Conservation (phyloP, 2,329 filamentous ascomycete species). For the Triangularia setosa region DNA sequence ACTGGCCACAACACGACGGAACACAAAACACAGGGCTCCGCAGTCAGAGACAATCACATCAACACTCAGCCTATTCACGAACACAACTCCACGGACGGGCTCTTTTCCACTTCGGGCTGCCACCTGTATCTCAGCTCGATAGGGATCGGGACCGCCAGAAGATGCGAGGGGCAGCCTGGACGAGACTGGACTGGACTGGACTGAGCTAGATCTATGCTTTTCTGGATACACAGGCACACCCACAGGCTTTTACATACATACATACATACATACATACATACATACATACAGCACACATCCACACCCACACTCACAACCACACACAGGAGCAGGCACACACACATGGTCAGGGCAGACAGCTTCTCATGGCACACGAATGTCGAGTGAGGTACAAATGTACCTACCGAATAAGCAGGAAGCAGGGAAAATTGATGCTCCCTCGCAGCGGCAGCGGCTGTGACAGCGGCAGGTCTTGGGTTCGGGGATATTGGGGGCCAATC, state of each 20-base stretch:
- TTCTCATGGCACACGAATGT: too few species aligned
- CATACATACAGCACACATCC: neutral
- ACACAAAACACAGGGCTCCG: slow-evolving; percentile 5
- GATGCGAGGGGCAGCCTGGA: neutral
- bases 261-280: too few species aligned
- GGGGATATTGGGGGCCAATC: too few species aligned
- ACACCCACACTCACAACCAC: too few species aligned
- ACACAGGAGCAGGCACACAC: too few species aligned
- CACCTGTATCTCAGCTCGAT: neutral
- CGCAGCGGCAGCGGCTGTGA: too few species aligned
- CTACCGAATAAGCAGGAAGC: too few species aligned
- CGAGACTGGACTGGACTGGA: neutral
- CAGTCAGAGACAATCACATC: neutral
- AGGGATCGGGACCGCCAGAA: neutral
- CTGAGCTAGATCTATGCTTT: neutral
- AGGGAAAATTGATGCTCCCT: too few species aligned
- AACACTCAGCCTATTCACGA: neutral
- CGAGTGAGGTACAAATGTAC: too few species aligned
- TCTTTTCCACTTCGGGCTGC: neutral
- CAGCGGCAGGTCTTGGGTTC: too few species aligned
- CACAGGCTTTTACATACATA: too few species aligned
- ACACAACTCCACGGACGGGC: neutral
- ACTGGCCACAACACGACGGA: neutral
- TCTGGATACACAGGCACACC: neutral
- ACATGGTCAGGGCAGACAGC: too few species aligned